Evolutionary conservation across 2,329 filamentous ascomycete species (phyloP).

Genomic region (Samsoniella hepiali): DNA sequence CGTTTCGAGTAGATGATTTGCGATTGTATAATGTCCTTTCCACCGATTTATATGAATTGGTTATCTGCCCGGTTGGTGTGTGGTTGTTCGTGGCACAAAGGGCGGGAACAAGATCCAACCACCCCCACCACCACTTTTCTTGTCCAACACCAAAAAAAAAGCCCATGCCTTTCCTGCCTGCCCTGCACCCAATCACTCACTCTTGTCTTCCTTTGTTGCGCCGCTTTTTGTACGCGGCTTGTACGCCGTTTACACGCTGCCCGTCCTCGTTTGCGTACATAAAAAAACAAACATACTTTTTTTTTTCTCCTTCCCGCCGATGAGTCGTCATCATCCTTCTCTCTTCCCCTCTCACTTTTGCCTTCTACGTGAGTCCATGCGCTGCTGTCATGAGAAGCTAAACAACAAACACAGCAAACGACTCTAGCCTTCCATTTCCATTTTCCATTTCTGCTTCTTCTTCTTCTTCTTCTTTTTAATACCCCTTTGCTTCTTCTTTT

Average conservation of each 20-base stretch:
- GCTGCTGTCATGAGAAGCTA: no score
- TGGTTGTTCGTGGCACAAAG: not conserved
- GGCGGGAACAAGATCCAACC: not conserved
- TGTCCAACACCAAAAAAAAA: no score
- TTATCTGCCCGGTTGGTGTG: not conserved
- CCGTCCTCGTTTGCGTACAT: not conserved
- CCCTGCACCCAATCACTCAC: not conserved
- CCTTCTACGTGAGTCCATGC: not conserved
- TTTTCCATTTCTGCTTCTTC: not conserved
- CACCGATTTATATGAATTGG: no score
- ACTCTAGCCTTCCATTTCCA: not conserved
- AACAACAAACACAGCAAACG: not conserved
- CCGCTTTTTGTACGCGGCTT: not conserved
- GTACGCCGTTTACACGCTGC: not conserved
- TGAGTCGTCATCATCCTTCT: not conserved
- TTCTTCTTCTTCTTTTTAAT: not conserved
- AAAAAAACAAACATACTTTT: not conserved
- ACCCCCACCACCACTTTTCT: no score
- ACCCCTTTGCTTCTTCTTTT: not conserved
- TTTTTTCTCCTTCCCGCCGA: not conserved
- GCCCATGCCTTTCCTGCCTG: no score
- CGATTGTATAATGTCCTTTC: not conserved
- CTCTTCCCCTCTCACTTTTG: not conserved
- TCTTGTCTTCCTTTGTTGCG: not conserved
- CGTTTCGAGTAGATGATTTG: not conserved